Base-by-base conservation (phyloP, 495 filamentous ascomycete species). In the Daldinia vernicosa region DNA sequence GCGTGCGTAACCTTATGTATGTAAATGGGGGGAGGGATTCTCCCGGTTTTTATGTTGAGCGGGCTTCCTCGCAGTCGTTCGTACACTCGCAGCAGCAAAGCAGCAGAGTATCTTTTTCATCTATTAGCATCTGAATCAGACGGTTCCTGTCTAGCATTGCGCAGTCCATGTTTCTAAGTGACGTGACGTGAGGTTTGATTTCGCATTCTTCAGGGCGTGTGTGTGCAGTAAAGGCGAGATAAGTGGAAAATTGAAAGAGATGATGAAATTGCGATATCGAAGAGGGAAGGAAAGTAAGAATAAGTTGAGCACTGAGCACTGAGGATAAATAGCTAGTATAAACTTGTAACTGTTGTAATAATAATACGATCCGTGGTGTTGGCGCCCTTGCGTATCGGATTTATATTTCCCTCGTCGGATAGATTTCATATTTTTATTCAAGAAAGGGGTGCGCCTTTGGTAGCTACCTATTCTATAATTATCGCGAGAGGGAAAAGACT, bases 1-100 rank as follows among this genome's bases (percentile, higher is more conserved):
- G 70, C 65, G 55, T 65, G 22, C 39, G 32, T 53, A 53, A 53
- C 50, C 50, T 53, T 53, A 53, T 59, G 62, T 71, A 71, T 71
- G 64, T 72, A 68, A 60, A 67, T 40, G 55, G 64, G 55, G 30
- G 27, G 30, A 9, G 22, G 27, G 24, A n/a, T 26, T 53, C 43
- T 59, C 50, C 28, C 37, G 32, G 24, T 63, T 65, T 65, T 70
- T 52, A 54, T 63, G 63, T 67, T 63, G 32, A 67, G 58, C 55
- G 27, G 15, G 53, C 60, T 63, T 53, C 64, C 60, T 33, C 14
- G 50, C 50, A 47, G 43, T 47, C 43, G 43, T 47, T 24, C 43
- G 43, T 47, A 24, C 17, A 47, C 17, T 24, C 19, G 17, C 19
- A 22, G 43, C 19, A 12, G 43, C 17, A 24, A 47, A 47, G 43